Evolutionary conservation across 106 monocot genomes (phyloP).

Genomic region (Allium fistulosum): DNA sequence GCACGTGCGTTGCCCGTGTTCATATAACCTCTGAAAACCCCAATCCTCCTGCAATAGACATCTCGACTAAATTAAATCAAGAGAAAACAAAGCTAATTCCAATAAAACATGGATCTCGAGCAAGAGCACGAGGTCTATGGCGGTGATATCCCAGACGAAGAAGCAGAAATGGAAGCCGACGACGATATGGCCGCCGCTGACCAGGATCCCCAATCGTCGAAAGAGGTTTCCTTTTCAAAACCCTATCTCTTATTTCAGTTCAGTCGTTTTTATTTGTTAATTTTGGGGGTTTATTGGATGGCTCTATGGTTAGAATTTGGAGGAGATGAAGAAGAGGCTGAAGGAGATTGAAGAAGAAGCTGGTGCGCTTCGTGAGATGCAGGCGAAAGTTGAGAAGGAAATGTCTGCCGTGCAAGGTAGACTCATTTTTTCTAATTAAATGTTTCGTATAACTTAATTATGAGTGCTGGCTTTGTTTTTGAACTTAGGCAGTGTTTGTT

Average conservation of each 20-base stretch:
- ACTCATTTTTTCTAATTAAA: no score
- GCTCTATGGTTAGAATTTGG: slow-evolving; percentile 21
- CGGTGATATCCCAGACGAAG: slow-evolving; percentile 31
- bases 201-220: slow-evolving; percentile 3
- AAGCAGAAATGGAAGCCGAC: slow-evolving; percentile 10
- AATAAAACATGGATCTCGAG: slow-evolving; percentile 10
- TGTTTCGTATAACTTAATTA: no score
- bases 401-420: slow-evolving; percentile 52
- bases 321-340: slow-evolving; percentile 54
- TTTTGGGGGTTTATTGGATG: neutral
- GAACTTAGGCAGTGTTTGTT: neutral
- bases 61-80: no score
- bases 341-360: slow-evolving; percentile 84
- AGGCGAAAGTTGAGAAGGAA: slow-evolving; percentile 72
- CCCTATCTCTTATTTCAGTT: neutral
- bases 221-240: slow-evolving; percentile 3
- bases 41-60: neutral
- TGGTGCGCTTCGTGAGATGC: slow-evolving; percentile 62
- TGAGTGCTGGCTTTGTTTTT: no score
- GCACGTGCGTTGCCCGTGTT: neutral
- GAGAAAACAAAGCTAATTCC: no score
- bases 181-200: slow-evolving; percentile 7
- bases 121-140: slow-evolving; percentile 35
- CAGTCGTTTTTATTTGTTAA: neutral
- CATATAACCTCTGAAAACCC: neutral